Conservation (phyloP, 495 filamentous ascomycete genomes). For the Lophium mytilinum region DNA sequence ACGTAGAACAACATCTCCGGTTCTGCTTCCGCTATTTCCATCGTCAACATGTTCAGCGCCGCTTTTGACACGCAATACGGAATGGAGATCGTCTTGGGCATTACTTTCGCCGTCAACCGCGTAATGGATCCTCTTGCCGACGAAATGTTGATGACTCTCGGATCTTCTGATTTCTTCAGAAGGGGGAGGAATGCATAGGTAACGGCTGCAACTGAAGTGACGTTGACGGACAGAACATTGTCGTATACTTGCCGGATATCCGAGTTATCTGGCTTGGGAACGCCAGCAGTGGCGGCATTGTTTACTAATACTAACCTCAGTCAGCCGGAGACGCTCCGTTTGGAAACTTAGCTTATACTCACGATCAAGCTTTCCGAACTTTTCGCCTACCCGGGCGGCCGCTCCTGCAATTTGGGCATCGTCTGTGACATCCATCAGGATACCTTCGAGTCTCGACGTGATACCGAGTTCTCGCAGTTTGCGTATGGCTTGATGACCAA, state of each 20-base stretch:
- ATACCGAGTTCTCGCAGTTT: neutral
- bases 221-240: slow-evolving; percentile 1
- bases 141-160: slow-evolving; percentile 5
- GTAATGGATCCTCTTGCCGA: slow-evolving; percentile 4
- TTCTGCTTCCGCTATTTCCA: slow-evolving; percentile 2
- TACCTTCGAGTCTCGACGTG: neutral
- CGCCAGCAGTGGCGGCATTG: slow-evolving; percentile 5
- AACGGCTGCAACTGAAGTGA: neutral
- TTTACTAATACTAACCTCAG: slow-evolving; percentile 1
- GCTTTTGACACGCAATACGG: neutral
- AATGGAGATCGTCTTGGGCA: slow-evolving; percentile 5
- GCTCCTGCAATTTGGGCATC: neutral
- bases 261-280: neutral
- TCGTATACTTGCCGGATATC: slow-evolving; percentile 2
- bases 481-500: neutral
- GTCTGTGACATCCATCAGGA: slow-evolving; percentile 1
- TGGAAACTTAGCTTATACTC: neutral
- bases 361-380: neutral
- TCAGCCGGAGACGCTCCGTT: neutral
- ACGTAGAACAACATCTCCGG: slow-evolving; percentile 4
- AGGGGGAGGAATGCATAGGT: slow-evolving; percentile 6
- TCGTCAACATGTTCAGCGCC: slow-evolving; percentile 6
- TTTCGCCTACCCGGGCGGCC: neutral
- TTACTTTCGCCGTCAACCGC: neutral
- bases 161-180: neutral